Conservation (phyloP, 345 rosid genomes). For the Corchorus olitorius region DNA sequence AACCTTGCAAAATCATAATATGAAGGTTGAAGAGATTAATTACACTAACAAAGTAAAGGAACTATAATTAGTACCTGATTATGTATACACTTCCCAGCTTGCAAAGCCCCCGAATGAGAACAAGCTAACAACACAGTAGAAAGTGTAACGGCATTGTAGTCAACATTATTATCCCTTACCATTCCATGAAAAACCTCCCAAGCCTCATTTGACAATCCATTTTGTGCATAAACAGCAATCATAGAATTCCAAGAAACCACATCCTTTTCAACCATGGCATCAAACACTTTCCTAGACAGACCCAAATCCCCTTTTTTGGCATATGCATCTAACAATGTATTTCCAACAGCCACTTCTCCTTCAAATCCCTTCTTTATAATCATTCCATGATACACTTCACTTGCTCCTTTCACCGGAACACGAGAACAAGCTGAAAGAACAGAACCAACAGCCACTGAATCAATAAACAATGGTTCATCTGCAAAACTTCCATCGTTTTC, state of each 20-base stretch:
- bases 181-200: slow-evolving; percentile 53
- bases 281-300: slow-evolving; percentile 66
- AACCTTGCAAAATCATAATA: neutral
- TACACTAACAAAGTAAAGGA: neutral
- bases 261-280: slow-evolving; percentile 62
- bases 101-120: slow-evolving; percentile 70
- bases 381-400: slow-evolving; percentile 63
- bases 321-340: slow-evolving; percentile 77
- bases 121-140: slow-evolving; percentile 72
- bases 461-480: slow-evolving; percentile 39
- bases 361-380: slow-evolving; percentile 67
- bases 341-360: slow-evolving; percentile 53
- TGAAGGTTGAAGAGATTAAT: neutral
- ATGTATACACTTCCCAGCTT: slow-evolving; percentile 67
- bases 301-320: slow-evolving; percentile 62
- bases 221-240: slow-evolving; percentile 72
- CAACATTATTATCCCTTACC: slow-evolving; percentile 40
- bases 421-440: slow-evolving; percentile 80
- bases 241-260: slow-evolving; percentile 77
- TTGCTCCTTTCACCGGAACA: slow-evolving; percentile 43
- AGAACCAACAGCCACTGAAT: slow-evolving; percentile 68
- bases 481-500: slow-evolving; percentile 25
- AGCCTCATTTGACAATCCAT: slow-evolving; percentile 65
- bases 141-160: slow-evolving; percentile 65
- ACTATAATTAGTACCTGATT: slow-evolving; percentile 57